phyloP scores from a whole-genome alignment of 2,329 filamentous ascomycete genomes.

The Calycina marina region DNA sequence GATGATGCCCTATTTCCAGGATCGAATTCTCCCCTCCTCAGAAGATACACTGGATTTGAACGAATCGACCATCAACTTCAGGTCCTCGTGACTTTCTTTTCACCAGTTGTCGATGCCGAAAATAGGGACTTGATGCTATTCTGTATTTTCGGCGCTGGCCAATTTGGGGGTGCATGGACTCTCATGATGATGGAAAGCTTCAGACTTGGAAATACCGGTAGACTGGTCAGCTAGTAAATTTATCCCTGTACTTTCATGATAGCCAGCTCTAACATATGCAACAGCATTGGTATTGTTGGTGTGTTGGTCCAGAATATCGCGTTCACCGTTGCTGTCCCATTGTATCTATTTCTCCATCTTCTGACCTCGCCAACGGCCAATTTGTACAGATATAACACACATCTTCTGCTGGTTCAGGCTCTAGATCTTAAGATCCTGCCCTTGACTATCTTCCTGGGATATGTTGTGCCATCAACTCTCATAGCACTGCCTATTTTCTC shows the following conservation, averaged over 20 bases:
- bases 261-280: slow-evolving; percentile 1
- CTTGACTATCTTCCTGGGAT: slow-evolving; percentile 27
- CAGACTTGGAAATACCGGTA: slow-evolving; percentile 28
- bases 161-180: slow-evolving; percentile 18
- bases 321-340: slow-evolving; percentile 29
- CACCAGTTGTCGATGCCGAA: slow-evolving; percentile 10
- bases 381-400: slow-evolving; percentile 11
- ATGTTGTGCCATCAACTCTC: slow-evolving; percentile 28
- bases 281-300: slow-evolving; percentile 26
- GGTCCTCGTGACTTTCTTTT: slow-evolving; percentile 16
- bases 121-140: slow-evolving; percentile 11
- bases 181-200: slow-evolving; percentile 29
- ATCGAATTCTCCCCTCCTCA: slow-evolving; percentile 9
- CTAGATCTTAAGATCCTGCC: slow-evolving; percentile 23
- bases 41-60: slow-evolving; percentile 11
- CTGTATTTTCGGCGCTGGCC: slow-evolving; percentile 13
- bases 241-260: not conserved
- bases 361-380: slow-evolving; percentile 26
- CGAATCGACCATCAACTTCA: slow-evolving; percentile 14
- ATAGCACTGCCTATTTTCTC: slow-evolving; percentile 29
- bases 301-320: slow-evolving; percentile 27
- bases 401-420: slow-evolving; percentile 17
- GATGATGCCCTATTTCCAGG: slow-evolving; percentile 9
- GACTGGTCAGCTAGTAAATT: slow-evolving; percentile 27
- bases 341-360: slow-evolving; percentile 29